Evolutionary conservation across 202 grass and related monocot genomes (phyloP), one percentile per base, ranked within the genome.

Genomic region (Setaria italica): DNA sequence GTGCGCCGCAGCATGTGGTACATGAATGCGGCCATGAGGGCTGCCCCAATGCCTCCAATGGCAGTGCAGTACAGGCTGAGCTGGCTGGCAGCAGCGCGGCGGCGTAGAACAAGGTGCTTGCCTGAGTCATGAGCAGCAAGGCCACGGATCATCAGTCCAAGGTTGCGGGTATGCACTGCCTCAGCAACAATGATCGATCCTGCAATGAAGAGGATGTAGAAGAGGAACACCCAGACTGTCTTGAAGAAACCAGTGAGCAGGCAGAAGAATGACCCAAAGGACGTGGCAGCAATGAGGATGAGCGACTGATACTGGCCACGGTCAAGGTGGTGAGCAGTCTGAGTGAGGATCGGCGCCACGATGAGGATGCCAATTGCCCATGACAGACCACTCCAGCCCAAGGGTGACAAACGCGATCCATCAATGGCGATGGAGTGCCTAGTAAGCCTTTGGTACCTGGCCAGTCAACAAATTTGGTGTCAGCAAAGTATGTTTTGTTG

Each of bases 241-340:
- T 98, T 92, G 91, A 98, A 98, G 91, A 95, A 95, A 9, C 95
- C 95, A 9, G 95, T 98, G 63, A 98, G 86, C 7, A 98, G 78
- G 87, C 95, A 95, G 70, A 90, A 91, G 64, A 95, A 92, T 5
- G 91, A 90, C 35, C 91, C 95, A 19, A 89, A 81, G 0, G 93
- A 92, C 0, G 88, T 95, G 17, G 95, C 93, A 0, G 87, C 95
- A 0, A 90, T 89, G 65, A 98, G 89, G 57, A 98, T 87, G 0
- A 90, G 72, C 0, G 89, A 90, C 82, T 98, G 95, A 82, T 92
- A 90, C 70, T 98, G 84, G 64, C 95, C 93, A 12, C 88, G 79
- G 78, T 98, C 95, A 3, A 98, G 91, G 74, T 94, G 93, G 78
- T 95, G 87, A 1, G 93, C 91, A 32, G 84, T 80, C 82, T 94